Percentiles rank a stretch among this genome's conserved stretches.
Evolutionary conservation across 2,329 filamentous ascomycete species (phyloP).

Genomic region (Elsinoe necatrix): DNA sequence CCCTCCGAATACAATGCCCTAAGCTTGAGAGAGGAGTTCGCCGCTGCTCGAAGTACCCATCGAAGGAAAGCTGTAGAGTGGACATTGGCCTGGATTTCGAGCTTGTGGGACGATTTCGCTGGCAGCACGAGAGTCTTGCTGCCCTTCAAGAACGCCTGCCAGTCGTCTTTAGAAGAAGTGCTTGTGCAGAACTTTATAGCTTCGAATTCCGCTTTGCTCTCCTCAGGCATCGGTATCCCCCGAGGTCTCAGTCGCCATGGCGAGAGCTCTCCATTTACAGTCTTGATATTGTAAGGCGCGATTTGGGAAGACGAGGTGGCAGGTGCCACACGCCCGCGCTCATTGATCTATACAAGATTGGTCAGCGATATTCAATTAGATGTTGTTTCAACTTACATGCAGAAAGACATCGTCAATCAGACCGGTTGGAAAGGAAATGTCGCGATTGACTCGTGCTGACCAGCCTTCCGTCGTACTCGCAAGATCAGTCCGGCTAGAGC

Average conservation of each 20-base stretch:
- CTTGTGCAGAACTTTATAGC: not conserved
- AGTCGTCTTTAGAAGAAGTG: not conserved
- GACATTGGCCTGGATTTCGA: not conserved
- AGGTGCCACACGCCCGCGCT: not conserved
- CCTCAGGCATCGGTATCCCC: conserved; percentile 31
- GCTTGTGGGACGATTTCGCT: not conserved
- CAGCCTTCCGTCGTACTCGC: conserved; percentile 20
- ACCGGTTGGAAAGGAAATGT: conserved; percentile 25
- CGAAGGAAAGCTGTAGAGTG: not conserved
- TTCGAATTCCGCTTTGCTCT: conserved; percentile 17
- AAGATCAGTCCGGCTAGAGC: not conserved
- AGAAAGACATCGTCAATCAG: conserved; percentile 35
- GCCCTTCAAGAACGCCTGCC: not conserved
- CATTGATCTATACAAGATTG: not conserved
- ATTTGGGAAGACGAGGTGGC: not conserved
- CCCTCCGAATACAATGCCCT: conserved; percentile 29
- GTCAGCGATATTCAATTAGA: not conserved
- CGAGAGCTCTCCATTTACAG: conserved; percentile 33
- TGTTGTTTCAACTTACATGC: conserved; percentile 27
- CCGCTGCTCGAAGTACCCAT: not conserved
- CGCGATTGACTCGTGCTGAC: conserved; percentile 23
- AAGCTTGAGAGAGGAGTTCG: conserved; percentile 16
- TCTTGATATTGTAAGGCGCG: conserved; percentile 27
- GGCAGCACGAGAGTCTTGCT: not conserved
- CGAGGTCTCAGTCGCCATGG: conserved; percentile 35